Evolutionary conservation across 2,329 filamentous ascomycete genomes (phyloP).

Genomic region (Fusarium veterinarium): DNA sequence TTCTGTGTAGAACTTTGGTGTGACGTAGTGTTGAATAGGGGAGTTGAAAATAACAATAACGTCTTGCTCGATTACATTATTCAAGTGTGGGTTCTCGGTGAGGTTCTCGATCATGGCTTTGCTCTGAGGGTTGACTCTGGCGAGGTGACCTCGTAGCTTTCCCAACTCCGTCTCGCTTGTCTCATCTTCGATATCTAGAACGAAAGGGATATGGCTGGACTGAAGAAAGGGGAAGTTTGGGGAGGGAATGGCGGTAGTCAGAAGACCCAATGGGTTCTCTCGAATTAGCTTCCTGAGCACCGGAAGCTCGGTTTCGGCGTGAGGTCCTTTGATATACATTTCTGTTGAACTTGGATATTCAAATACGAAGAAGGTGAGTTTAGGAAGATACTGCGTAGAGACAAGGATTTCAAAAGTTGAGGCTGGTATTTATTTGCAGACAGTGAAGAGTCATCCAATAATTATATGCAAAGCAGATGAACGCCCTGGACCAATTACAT

Average conservation of each 20-base stretch:
- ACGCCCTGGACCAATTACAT: background rate
- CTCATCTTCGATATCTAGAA: conserved; percentile 63
- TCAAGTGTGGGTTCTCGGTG: conserved; percentile 22
- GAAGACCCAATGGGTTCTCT: conserved; percentile 69
- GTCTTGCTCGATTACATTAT: conserved; percentile 59
- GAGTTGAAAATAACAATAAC: conserved; percentile 73
- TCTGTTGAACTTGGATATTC: background rate
- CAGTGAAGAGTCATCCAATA: background rate
- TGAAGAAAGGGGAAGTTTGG: conserved; percentile 62
- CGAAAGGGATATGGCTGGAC: conserved; percentile 69
- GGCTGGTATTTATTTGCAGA: background rate
- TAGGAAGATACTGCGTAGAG: background rate
- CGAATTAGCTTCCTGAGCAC: conserved; percentile 67
- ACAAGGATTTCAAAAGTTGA: background rate
- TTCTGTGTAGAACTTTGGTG: conserved; percentile 74
- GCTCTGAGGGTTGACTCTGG: conserved; percentile 70
- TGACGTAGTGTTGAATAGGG: conserved; percentile 71
- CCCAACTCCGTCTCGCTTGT: conserved; percentile 54
- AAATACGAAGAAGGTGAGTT: fast-evolving
- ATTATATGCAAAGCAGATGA: background rate
- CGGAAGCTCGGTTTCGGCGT: conserved; percentile 62
- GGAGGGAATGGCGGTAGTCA: conserved; percentile 71
- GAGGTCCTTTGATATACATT: conserved; percentile 69
- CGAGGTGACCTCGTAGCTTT: conserved; percentile 70
- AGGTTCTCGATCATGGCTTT: conserved; percentile 67